A percentile compares a stretch with the other conserved stretches of the same genome.
These are phyloP conservation scores for Avena atlantica DNA, from an alignment of 176 grass and related monocot genomes.

Conservation along the genomic window DNA sequence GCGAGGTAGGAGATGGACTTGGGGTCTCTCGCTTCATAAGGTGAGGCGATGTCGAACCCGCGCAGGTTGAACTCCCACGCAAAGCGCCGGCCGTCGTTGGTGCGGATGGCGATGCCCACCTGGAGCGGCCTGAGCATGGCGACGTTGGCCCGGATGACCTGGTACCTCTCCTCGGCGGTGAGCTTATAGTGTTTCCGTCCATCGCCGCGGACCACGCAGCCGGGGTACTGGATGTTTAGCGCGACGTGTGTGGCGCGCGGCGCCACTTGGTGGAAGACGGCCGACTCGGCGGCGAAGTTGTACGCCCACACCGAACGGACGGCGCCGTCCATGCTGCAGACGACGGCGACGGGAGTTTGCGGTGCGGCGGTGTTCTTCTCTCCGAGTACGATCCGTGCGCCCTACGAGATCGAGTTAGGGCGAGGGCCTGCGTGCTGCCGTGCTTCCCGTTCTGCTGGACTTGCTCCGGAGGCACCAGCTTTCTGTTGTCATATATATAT, in stretches of 20 bases:
- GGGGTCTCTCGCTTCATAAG: background rate
- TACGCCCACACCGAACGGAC: background rate
- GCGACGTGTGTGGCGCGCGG: background rate
- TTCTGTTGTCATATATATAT: too few species aligned
- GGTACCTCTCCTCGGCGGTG: background rate
- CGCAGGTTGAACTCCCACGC: background rate
- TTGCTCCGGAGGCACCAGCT: too few species aligned
- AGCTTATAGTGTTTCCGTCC: background rate
- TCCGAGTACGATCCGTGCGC: background rate
- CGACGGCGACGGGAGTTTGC: background rate
- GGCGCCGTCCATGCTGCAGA: background rate
- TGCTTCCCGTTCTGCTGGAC: background rate
- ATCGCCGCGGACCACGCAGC: background rate
- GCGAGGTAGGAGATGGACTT: conserved; percentile 19
- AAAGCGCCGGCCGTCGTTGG: background rate
- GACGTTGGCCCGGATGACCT: background rate
- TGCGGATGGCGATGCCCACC: conserved; percentile 23
- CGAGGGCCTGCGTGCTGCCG: background rate
- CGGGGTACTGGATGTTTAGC: conserved; percentile 13
- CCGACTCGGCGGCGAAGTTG: background rate
- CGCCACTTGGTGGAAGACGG: background rate
- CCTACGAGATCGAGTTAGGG: background rate
- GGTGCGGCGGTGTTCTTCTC: background rate
- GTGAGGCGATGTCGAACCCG: background rate
- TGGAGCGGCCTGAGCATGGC: background rate